phyloP scores from a whole-genome alignment of 768 basidiomycete genomes.

The Trametes cingulata region DNA sequence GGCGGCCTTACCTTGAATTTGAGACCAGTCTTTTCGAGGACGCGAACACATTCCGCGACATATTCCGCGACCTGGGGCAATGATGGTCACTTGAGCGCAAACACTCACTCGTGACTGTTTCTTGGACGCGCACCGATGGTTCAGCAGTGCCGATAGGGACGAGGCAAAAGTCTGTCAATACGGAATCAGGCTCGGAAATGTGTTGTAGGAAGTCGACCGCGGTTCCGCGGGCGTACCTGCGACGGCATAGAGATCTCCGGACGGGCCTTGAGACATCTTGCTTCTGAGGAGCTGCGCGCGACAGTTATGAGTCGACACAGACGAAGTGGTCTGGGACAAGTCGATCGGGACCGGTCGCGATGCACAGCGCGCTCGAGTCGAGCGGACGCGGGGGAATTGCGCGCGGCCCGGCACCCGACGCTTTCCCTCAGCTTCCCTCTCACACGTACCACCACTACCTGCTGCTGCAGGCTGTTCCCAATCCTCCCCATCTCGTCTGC shows the following conservation, averaged over 20 bases:
- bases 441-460: neutral
- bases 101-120: constrained; percentile 21
- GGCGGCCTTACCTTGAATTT: constrained; percentile 65
- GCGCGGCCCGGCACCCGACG: neutral
- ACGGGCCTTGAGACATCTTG: constrained; percentile 7
- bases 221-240: constrained; percentile 10
- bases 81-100: constrained; percentile 26
- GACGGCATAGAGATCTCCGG: constrained; percentile 25
- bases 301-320: too few species aligned
- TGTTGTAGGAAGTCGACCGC: neutral
- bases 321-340: neutral
- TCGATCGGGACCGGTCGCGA: neutral
- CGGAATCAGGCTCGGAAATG: neutral
- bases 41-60: constrained; percentile 77
- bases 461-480: neutral
- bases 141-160: constrained; percentile 81
- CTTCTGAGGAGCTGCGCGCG: neutral
- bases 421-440: neutral
- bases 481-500: neutral
- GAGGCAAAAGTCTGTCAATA: constrained; percentile 74
- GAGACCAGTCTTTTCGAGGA: constrained; percentile 82
- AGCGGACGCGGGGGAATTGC: neutral
- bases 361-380: neutral
- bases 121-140: constrained; percentile 51
- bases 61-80: constrained; percentile 67